These are phyloP conservation scores for Pseudonitzschia multiseries DNA, from an alignment of 108 stramenopile species.

Conservation along the genomic window DNA sequence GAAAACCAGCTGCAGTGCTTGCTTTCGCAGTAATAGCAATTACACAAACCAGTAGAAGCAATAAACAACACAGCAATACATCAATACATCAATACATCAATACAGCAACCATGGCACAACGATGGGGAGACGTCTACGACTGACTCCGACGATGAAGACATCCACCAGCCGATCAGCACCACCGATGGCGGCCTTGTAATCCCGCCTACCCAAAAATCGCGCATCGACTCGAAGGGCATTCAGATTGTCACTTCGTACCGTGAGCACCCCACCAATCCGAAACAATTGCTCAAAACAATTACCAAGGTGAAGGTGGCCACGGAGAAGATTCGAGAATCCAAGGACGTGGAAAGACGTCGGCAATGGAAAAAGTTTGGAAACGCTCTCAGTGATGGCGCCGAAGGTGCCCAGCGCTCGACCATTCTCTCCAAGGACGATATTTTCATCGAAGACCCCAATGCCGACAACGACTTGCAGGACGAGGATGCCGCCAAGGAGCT, in stretches of 20 bases:
- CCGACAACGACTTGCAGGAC: constrained; percentile 85
- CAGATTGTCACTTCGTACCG: constrained; percentile 85
- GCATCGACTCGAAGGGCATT: constrained; percentile 80
- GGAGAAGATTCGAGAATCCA: constrained; percentile 58
- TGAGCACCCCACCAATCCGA: constrained; percentile 64
- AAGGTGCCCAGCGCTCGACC: constrained; percentile 58
- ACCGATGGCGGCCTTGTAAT: constrained; percentile 46
- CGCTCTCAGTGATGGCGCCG: constrained; percentile 66
- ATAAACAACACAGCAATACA: neutral
- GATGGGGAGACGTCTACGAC: constrained; percentile 56
- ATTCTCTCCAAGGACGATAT: constrained; percentile 82
- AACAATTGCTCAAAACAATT: constrained; percentile 72
- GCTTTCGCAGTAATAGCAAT: neutral
- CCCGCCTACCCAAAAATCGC: constrained; percentile 83
- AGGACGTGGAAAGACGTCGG: constrained; percentile 65
- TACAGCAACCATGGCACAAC: constrained; percentile 39
- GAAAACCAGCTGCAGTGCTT: neutral
- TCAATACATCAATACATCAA: neutral
- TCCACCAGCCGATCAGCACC: constrained; percentile 1
- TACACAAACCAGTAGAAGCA: too few relatives aligned
- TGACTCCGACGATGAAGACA: constrained; percentile 50
- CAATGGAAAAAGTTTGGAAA: constrained; percentile 87
- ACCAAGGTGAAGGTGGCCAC: constrained; percentile 67
- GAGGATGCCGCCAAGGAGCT: constrained; percentile 78
- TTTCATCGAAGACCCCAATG: constrained; percentile 84